Base-by-base conservation (phyloP, 1,284 basidiomycete species). In the Sanghuangporus sanghuang region DNA sequence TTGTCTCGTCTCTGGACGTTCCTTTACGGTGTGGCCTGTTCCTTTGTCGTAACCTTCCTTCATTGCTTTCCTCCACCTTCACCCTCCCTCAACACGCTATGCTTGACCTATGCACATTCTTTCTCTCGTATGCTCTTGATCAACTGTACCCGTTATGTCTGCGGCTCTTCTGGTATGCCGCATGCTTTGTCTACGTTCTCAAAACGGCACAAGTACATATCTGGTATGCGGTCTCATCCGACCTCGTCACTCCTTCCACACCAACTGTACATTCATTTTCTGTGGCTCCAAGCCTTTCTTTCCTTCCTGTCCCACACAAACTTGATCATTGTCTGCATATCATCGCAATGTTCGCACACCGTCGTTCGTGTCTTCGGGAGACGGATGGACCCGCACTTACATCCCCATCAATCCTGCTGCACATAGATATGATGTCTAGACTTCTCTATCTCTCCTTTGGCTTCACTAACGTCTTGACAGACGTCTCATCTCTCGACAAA, bases 101-200 rank as follows among this genome's bases (percentile, higher is more conserved):
- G 56, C 40, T 48, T 59, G 44, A 27, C 38, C 57, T 49, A 49
- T 59, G 46, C 57, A 12, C 35, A 40, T 50, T 18, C 1, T 27
- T 27, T 27, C 42, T 48, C 12, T 21, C 57, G 27, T 39, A 36
- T 32, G 53, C 36, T 54, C 36, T 54, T 35, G 53, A 38, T 27
- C 53, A 38, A 36, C 27, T 54, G 53, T 54, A 23, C 40, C 56
- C 38, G 35, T 57, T 57, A 57, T 57, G 56, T 48, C 3, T 3
- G 9, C 39, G 39, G 39, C 38, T 40, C 16, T 9, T 39, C n/a
- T 32, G 16, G 3, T 6, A 57, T 44, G 56, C 56, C 56, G 56
- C 56, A 44, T 44, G 56, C 44, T 38, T 42, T 57, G 58, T 61
- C 49, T 61, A 61, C 50, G 59, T 49, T 46, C 49, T 32, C 59